Evolutionary conservation across 371 early-diverging fungal genomes (phyloP).

Genomic region (Neoconidiobolus thromboides): DNA sequence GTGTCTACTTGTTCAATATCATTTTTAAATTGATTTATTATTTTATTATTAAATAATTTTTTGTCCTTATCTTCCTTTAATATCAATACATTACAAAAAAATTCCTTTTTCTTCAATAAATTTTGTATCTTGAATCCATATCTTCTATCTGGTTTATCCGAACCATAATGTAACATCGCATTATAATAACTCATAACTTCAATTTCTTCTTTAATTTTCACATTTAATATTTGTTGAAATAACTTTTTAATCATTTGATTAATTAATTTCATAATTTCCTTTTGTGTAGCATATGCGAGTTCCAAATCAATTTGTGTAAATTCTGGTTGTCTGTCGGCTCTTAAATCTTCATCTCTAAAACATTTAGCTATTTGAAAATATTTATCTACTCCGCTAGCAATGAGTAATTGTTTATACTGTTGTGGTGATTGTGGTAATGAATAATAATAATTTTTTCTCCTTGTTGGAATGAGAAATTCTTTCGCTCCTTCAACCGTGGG

Average conservation of each 20-base stretch:
- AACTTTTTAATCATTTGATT: constrained; percentile 50
- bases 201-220: constrained; percentile 29
- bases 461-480: constrained; percentile 83
- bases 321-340: constrained; percentile 84
- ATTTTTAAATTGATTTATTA: too few species aligned
- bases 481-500: constrained; percentile 90
- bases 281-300: constrained; percentile 55
- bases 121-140: neutral
- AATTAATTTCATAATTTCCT: constrained; percentile 49
- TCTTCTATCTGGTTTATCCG: constrained; percentile 17
- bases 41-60: too few species aligned
- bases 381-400: constrained; percentile 75
- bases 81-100: neutral
- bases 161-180: constrained; percentile 32
- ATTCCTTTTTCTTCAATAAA: neutral
- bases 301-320: constrained; percentile 89
- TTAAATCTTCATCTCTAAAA: constrained; percentile 76
- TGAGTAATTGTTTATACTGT: constrained; percentile 80
- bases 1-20: too few species aligned
- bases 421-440: constrained; percentile 87
- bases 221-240: constrained; percentile 35
- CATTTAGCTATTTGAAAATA: constrained; percentile 90
- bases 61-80: too few species aligned
- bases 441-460: constrained; percentile 51
- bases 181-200: constrained; percentile 56